Conservation (phyloP, 768 basidiomycete species). For the Peribolospora kevripleyi region DNA sequence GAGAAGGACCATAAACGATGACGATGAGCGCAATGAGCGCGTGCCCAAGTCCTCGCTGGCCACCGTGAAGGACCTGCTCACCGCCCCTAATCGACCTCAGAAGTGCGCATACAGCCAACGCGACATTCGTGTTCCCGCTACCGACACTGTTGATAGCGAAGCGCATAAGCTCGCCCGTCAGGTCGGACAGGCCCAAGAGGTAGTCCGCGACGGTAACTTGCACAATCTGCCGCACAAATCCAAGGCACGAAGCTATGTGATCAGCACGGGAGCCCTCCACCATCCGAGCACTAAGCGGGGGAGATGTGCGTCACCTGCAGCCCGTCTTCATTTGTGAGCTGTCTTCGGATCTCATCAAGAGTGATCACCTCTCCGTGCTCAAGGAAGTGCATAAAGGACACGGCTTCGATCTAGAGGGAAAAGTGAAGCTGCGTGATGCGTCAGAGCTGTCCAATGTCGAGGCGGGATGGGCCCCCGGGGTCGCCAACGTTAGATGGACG, state of each 20-base stretch:
- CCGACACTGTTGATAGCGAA: slow-evolving; percentile 62
- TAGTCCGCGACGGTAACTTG: slow-evolving; percentile 39
- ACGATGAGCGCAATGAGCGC: neutral
- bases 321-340: neutral
- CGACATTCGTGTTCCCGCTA: neutral
- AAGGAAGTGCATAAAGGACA: slow-evolving; percentile 52
- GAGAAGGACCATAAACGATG: slow-evolving; percentile 16
- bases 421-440: neutral
- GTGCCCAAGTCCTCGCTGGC: too few relatives aligned
- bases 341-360: slow-evolving; percentile 2
- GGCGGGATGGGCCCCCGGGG: too few relatives aligned
- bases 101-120: slow-evolving; percentile 6
- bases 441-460: too few relatives aligned
- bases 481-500: neutral
- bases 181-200: slow-evolving; percentile 70
- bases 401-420: slow-evolving; percentile 40
- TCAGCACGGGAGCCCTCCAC: neutral
- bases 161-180: slow-evolving; percentile 93
- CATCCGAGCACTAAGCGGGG: neutral
- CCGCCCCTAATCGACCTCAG: slow-evolving; percentile 21
- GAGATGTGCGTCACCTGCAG: neutral
- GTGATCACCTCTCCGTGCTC: slow-evolving; percentile 43
- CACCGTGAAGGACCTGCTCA: slow-evolving; percentile 6
- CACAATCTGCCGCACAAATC: neutral
- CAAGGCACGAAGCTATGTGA: neutral